phyloP scores from a whole-genome alignment of 2,329 filamentous ascomycete species.

The Aspergillus oerlinghausenensis region DNA sequence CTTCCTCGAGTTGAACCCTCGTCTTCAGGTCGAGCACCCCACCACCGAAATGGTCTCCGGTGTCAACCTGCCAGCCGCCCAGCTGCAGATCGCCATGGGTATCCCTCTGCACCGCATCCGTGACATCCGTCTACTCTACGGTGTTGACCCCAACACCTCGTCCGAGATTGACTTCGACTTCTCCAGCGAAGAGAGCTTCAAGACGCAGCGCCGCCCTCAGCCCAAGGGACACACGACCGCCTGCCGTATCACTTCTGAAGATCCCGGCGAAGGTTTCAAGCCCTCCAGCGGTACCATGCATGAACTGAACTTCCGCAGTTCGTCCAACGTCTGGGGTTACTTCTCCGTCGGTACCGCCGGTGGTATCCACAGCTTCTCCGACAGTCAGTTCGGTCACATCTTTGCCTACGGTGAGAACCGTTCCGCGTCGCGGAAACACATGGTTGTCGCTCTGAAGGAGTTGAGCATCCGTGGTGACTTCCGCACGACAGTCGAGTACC shows the following conservation, averaged over 20 bases:
- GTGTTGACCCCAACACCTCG: conserved; percentile 80
- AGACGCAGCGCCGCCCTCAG: conserved; percentile 81
- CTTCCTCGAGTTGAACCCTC: conserved; percentile 96
- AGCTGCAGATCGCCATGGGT: conserved; percentile 99
- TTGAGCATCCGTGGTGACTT: conserved; percentile 99
- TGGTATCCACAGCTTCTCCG: conserved; percentile 98
- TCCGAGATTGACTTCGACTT: conserved; percentile 97
- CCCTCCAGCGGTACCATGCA: conserved; percentile 98
- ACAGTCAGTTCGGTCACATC: conserved; percentile 98
- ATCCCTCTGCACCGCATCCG: conserved; percentile 90
- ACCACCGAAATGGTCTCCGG: conserved; percentile 99
- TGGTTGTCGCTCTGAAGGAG: conserved; percentile 98
- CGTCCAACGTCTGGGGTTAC: conserved; percentile 99
- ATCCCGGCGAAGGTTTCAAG: conserved; percentile 99
- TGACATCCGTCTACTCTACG: conserved; percentile 94
- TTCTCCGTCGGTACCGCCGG: conserved; percentile 96
- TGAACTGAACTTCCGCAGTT: conserved; percentile 97
- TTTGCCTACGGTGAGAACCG: conserved; percentile 99
- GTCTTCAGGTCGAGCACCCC: conserved; percentile 98
- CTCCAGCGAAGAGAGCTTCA: conserved; percentile 73
- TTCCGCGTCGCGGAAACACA: conserved; percentile 93
- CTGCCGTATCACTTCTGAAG: conserved; percentile 98
- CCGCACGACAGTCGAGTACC: conserved; percentile 95
- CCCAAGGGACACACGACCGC: conserved; percentile 97
- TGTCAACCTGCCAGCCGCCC: conserved; percentile 92